Evolutionary conservation across 2,329 filamentous ascomycete genomes (phyloP).

Genomic region (Aspergillus pseudoterreus): DNA sequence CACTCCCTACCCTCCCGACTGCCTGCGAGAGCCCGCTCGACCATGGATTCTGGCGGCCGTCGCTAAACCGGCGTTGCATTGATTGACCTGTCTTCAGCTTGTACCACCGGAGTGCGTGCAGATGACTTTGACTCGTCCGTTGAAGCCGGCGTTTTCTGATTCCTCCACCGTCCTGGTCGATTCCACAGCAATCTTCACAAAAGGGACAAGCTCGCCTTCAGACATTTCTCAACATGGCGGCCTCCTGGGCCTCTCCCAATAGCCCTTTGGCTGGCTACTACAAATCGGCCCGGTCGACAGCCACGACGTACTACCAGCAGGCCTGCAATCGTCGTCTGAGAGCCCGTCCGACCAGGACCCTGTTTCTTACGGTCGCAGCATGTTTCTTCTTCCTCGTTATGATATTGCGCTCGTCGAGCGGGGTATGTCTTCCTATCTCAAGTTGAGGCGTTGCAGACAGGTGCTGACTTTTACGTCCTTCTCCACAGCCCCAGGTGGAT

Average conservation of each 20-base stretch:
- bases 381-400: conserved; percentile 23
- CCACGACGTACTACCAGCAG: conserved; percentile 22
- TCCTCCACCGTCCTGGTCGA: not conserved
- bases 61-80: conserved; percentile 5
- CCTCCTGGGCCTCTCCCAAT: conserved; percentile 19
- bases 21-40: not conserved
- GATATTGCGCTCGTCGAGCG: conserved; percentile 16
- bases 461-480: conserved; percentile 3
- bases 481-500: conserved; percentile 20
- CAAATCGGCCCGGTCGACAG: conserved; percentile 17
- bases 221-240: conserved; percentile 18
- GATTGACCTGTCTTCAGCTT: not conserved
- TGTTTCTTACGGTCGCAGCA: conserved; percentile 17
- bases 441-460: not conserved
- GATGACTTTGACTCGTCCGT: conserved; percentile 2
- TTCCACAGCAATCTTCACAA: not conserved
- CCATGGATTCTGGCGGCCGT: conserved; percentile 7
- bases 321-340: conserved; percentile 24
- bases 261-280: conserved; percentile 23
- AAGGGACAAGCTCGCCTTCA: conserved; percentile 1
- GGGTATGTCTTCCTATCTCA: conserved; percentile 7
- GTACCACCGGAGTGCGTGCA: conserved; percentile 12
- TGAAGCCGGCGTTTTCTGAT: conserved; percentile 3
- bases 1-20: conserved; percentile 1
- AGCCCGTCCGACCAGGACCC: conserved; percentile 21